phyloP scores from a whole-genome alignment of 2,329 filamentous ascomycete genomes.

The Fonsecaea nubica region DNA sequence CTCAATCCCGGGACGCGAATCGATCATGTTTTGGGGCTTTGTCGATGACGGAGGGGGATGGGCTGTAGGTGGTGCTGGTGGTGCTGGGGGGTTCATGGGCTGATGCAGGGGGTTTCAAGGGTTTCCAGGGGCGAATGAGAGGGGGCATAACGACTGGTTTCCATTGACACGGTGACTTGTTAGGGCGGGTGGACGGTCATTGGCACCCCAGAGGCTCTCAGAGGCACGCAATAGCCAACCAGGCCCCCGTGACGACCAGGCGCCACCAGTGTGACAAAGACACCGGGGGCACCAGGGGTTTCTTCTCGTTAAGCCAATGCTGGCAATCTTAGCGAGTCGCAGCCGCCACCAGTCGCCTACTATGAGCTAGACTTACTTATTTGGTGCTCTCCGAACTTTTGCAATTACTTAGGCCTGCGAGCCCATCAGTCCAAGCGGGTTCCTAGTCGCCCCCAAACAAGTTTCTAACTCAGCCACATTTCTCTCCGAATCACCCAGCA shows the following conservation, averaged over 20 bases:
- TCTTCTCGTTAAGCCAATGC: neutral
- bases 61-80: neutral
- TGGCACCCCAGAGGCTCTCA: neutral
- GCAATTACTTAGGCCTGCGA: neutral
- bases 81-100: neutral
- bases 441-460: too few relatives aligned
- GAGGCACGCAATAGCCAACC: neutral
- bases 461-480: constrained; percentile 1
- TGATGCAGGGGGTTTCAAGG: constrained; percentile 6
- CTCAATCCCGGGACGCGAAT: neutral
- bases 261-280: neutral
- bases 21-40: neutral
- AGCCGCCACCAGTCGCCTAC: neutral
- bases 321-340: neutral
- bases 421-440: neutral
- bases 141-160: neutral
- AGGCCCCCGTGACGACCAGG: neutral
- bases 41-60: neutral
- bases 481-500: neutral
- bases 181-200: neutral
- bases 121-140: neutral
- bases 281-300: neutral
- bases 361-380: neutral
- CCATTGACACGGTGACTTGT: neutral
- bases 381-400: neutral